Evolutionary conservation across 2,329 filamentous ascomycete genomes (phyloP), one percentile per base, ranked within the genome.

Genomic region (Coniochaeta sp.): DNA sequence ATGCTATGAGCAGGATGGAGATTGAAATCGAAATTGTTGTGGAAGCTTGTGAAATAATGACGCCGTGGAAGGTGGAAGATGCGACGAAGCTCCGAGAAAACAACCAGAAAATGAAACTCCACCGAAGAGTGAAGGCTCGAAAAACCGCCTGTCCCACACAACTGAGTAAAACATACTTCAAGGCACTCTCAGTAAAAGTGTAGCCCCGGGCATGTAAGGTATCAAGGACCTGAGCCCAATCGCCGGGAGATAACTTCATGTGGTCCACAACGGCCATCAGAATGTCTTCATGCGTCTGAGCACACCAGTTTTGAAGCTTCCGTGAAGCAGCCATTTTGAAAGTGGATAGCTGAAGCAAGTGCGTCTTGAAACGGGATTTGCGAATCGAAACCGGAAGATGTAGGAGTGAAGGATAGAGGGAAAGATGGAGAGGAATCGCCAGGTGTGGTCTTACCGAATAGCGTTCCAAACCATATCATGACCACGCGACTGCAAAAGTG

Each of bases 221-320:
- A 6, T 60, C 60, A 7, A 70, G 61, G 31, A 74, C 62, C 0
- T 40, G 57, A 1, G 62, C 62, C 58, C 72, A 75, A 12, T 76
- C 70, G 0, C 66, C 66, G 0, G 63, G 43, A 2, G 63, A 67
- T 2, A 76, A 71, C 40, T 70, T 73, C 59, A 76, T 63, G 7
- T 73, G 67, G 28, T 73, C 70, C n/a, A 77, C 67, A 26, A 81
- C 61, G 31, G 72, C 73, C 7, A 75, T 60, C 38, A 82, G 71
- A 47, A 82, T 74, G 44, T 77, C 76, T 61, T 77, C 69, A 54
- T 81, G 77, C 19, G 75, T 71, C 9, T 70, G 68, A 6, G 62
- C 66, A 31, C 73, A 73, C 79, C 79, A 82, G 36, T 68, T 72
- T 64, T 67, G 64, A 31, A 62, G 59, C 34, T 31, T 56, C 26